A percentile compares a stretch with the other conserved stretches of the same genome.
These are phyloP conservation scores for Ceriops tagal DNA, from an alignment of 345 rosid genomes.

Conservation along the genomic window DNA sequence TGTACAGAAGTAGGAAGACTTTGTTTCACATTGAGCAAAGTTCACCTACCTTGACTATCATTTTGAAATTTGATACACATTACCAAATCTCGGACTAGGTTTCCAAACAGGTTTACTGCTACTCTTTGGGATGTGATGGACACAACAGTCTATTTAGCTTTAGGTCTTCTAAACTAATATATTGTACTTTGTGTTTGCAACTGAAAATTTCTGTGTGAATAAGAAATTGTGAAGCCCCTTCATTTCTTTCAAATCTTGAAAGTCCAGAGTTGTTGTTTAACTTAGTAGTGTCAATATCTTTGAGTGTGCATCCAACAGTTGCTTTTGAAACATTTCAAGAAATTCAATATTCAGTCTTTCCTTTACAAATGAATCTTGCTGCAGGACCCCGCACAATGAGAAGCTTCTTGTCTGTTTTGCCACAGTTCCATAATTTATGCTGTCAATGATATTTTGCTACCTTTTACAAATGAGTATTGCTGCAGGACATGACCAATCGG, in stretches of 20 bases:
- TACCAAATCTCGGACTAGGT: neutral
- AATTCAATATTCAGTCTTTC: too few relatives aligned
- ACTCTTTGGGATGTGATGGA: too few relatives aligned
- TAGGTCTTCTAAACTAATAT: neutral
- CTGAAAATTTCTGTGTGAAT: too few relatives aligned
- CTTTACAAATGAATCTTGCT: neutral
- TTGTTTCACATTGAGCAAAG: neutral
- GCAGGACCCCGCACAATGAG: neutral
- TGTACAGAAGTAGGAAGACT: neutral
- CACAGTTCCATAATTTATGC: neutral
- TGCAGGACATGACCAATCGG: constrained; percentile 67
- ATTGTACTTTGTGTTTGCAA: too few relatives aligned
- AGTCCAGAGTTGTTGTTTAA: too few relatives aligned
- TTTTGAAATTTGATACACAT: neutral
- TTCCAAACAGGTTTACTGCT: neutral
- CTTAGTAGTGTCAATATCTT: too few relatives aligned
- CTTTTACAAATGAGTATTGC: constrained; percentile 24
- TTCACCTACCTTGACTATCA: too few relatives aligned
- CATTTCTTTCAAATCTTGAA: neutral
- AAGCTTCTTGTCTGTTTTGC: neutral
- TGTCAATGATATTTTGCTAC: constrained; percentile 17
- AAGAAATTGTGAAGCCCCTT: neutral
- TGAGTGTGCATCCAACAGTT: too few relatives aligned
- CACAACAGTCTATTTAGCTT: too few relatives aligned
- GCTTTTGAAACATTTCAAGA: too few relatives aligned